A percentile compares a stretch with the other conserved stretches of the same genome.
Conservation (phyloP, 768 basidiomycete genomes). For the Tephrocybe sp. region DNA sequence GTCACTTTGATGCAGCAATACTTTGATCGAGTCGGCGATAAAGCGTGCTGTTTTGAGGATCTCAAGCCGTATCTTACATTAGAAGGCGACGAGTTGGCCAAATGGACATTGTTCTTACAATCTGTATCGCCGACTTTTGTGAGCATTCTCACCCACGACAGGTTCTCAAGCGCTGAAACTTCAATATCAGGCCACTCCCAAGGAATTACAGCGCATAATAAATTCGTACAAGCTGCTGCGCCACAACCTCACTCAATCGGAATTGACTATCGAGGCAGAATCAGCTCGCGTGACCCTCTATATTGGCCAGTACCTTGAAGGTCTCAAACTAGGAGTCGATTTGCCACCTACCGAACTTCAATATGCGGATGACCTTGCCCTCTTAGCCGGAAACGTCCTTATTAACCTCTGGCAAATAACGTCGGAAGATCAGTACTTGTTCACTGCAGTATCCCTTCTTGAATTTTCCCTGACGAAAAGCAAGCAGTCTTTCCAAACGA, state of each 20-base stretch:
- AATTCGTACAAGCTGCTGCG: conserved; percentile 79
- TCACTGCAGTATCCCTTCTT: conserved; percentile 62
- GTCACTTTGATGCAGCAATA: conserved; percentile 61
- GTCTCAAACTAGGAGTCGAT: conserved; percentile 62
- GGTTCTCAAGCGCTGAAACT: conserved; percentile 23
- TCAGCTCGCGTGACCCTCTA: conserved; percentile 49
- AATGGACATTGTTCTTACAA: conserved; percentile 58
- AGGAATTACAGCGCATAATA: conserved; percentile 65
- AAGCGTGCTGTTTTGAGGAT: conserved; percentile 88
- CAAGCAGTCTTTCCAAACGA: conserved; percentile 77
- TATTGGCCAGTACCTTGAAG: conserved; percentile 62
- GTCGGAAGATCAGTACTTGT: conserved; percentile 56
- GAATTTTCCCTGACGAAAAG: conserved; percentile 75
- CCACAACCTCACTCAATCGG: conserved; percentile 46
- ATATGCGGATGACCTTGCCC: conserved; percentile 81
- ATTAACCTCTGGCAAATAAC: conserved; percentile 64
- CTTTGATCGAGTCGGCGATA: conserved; percentile 72
- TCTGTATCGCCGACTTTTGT: conserved; percentile 50
- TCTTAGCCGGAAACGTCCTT: conserved; percentile 70
- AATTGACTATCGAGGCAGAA: conserved; percentile 61
- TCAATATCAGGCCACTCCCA: conserved; percentile 36
- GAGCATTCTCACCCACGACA: conserved; percentile 19
- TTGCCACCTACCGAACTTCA: conserved; percentile 80
- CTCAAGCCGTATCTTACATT: conserved; percentile 64
- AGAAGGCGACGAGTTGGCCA: conserved; percentile 42